Percentiles rank a stretch among this genome's conserved stretches.
Evolutionary conservation across 2,329 filamentous ascomycete species (phyloP).

Genomic region (Beauveria medogensis): DNA sequence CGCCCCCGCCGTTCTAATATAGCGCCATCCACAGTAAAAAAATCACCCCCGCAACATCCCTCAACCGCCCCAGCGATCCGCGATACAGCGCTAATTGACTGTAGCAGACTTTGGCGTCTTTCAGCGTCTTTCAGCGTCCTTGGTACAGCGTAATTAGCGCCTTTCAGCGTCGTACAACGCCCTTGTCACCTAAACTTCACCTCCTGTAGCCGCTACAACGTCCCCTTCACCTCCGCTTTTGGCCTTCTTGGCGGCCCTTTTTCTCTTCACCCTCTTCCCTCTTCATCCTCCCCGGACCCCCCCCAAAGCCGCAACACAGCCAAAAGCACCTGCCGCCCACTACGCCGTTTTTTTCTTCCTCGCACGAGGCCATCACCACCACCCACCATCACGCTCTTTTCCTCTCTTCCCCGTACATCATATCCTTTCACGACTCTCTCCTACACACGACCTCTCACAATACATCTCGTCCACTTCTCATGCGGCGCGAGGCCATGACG

Average conservation of each 20-base stretch:
- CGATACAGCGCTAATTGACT: neutral
- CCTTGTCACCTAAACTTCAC: neutral
- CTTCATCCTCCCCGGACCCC: neutral
- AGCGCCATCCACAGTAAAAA: neutral
- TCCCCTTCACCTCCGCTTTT: neutral
- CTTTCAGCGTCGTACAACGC: neutral
- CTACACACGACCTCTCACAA: neutral
- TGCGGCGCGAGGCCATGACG: neutral
- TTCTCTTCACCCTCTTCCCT: neutral
- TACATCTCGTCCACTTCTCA: neutral
- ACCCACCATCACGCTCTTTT: neutral
- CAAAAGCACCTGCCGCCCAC: constrained; percentile 1
- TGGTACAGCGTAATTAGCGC: neutral
- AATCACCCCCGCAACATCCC: neutral
- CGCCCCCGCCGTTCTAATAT: neutral
- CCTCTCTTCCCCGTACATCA: neutral
- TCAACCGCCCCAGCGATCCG: neutral
- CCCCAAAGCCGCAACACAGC: neutral
- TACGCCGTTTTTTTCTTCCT: neutral
- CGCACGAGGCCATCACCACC: constrained; percentile 9
- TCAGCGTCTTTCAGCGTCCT: neutral
- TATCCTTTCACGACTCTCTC: neutral
- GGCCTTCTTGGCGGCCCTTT: neutral
- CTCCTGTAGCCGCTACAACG: neutral
- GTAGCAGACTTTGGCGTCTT: too few relatives aligned